These are phyloP conservation scores for Filobasidium uniguttulatum DNA, from an alignment of 1,284 basidiomycete species.

Conservation along the genomic window DNA sequence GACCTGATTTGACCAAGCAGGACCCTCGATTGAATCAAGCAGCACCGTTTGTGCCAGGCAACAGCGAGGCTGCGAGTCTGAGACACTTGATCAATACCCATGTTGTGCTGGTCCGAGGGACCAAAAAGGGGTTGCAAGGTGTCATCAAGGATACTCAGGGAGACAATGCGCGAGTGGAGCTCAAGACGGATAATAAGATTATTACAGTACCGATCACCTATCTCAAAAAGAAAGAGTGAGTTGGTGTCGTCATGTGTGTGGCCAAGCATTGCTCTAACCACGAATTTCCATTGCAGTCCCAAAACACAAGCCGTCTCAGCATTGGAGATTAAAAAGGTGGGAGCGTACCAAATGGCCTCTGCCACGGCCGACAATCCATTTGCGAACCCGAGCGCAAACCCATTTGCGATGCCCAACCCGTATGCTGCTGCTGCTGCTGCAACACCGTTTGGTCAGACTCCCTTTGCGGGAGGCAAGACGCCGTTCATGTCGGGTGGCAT, in stretches of 20 bases:
- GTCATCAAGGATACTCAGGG: slow-evolving; percentile 94
- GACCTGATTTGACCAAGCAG: slow-evolving; percentile 82
- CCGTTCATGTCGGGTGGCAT: slow-evolving; percentile 35
- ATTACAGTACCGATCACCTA: slow-evolving; percentile 73
- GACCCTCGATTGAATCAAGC: slow-evolving; percentile 58
- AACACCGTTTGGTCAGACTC: background rate
- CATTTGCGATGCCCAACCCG: background rate
- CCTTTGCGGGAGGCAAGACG: background rate
- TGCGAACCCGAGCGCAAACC: background rate
- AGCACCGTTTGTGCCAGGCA: slow-evolving; percentile 21
- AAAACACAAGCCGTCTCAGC: background rate
- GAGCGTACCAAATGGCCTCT: background rate
- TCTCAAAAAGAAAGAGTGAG: slow-evolving; percentile 62
- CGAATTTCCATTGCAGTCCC: too few relatives aligned
- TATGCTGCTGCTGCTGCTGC: background rate
- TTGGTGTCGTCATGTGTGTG: too few relatives aligned
- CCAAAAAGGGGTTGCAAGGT: slow-evolving; percentile 82
- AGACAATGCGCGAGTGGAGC: slow-evolving; percentile 71
- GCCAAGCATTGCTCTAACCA: too few relatives aligned
- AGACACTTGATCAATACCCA: slow-evolving; percentile 70
- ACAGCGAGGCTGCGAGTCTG: slow-evolving; percentile 45
- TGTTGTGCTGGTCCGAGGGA: slow-evolving; percentile 73
- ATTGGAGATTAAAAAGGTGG: background rate
- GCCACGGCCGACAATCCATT: background rate
- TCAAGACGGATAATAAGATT: slow-evolving; percentile 79